Evolutionary conservation across 805 yeast species (phyloP).

Genomic region (Kodamaea hsintzibuensis): DNA sequence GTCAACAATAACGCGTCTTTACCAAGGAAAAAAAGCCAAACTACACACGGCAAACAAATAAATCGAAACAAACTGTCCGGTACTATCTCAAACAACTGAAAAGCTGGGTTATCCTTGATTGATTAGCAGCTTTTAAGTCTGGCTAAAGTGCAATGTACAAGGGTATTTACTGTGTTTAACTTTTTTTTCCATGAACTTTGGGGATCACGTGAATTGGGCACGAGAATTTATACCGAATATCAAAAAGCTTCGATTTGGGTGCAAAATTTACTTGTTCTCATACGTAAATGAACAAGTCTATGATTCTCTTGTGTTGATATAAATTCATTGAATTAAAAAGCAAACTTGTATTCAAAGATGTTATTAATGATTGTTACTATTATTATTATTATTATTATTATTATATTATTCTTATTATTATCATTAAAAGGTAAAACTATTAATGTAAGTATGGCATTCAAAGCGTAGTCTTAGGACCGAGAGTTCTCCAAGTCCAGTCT

Average conservation of each 20-base stretch:
- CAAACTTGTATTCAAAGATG: no score
- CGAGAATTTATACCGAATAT: no score
- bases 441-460: not conserved
- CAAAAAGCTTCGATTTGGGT: no score
- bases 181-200: not conserved
- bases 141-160: not conserved
- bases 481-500: no score
- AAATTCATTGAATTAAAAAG: no score
- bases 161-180: not conserved
- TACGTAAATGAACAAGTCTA: no score
- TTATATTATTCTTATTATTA: not conserved
- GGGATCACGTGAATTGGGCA: no score
- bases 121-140: not conserved
- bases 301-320: no score
- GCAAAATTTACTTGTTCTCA: no score
- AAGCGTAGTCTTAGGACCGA: not conserved
- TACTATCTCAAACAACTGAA: not conserved
- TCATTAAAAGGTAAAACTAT: not conserved
- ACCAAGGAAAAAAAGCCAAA: constrained; percentile 1
- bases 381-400: no score
- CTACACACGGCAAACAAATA: not conserved
- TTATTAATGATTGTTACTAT: not conserved
- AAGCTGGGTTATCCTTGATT: constrained; percentile 1
- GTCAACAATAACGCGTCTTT: not conserved
- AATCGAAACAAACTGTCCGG: not conserved